phyloP scores from a whole-genome alignment of 1,284 basidiomycete genomes.

The Boletus semigastroideus region DNA sequence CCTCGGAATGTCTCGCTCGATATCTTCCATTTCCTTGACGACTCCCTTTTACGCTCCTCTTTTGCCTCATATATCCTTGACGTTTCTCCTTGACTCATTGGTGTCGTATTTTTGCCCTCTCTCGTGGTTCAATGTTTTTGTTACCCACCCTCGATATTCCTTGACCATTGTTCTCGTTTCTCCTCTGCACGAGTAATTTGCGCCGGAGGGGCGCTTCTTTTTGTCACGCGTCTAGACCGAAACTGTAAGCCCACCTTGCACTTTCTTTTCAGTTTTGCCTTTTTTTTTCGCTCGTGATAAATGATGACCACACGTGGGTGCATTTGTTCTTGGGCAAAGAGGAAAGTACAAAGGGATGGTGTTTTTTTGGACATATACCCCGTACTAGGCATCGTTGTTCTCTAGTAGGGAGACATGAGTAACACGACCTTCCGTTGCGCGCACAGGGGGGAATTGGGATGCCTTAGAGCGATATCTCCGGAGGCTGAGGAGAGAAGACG shows the following conservation, averaged over 20 bases:
- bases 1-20: slow-evolving; percentile 30
- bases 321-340: slow-evolving; percentile 20
- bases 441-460: slow-evolving; percentile 3
- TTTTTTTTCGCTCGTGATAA: slow-evolving; percentile 15
- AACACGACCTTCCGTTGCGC: too few relatives aligned
- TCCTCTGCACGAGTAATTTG: slow-evolving; percentile 26
- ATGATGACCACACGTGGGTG: slow-evolving; percentile 10
- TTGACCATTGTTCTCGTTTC: slow-evolving; percentile 19
- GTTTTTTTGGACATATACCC: slow-evolving; percentile 19
- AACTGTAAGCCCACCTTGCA: slow-evolving; percentile 25
- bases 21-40: slow-evolving; percentile 37
- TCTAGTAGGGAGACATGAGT: slow-evolving; percentile 1
- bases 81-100: slow-evolving; percentile 25
- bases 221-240: slow-evolving; percentile 26
- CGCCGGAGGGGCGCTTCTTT: slow-evolving; percentile 15
- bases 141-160: slow-evolving; percentile 25
- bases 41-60: slow-evolving; percentile 31
- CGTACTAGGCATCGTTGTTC: slow-evolving; percentile 19
- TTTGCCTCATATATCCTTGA: slow-evolving; percentile 41
- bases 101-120: slow-evolving; percentile 15
- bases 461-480: slow-evolving; percentile 25
- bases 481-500: slow-evolving; percentile 13
- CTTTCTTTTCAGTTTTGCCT: slow-evolving; percentile 8
- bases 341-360: slow-evolving; percentile 18
- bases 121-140: slow-evolving; percentile 20